phyloP scores from a whole-genome alignment of 371 early-diverging fungal genomes.

The Furculomyces boomerangus region DNA sequence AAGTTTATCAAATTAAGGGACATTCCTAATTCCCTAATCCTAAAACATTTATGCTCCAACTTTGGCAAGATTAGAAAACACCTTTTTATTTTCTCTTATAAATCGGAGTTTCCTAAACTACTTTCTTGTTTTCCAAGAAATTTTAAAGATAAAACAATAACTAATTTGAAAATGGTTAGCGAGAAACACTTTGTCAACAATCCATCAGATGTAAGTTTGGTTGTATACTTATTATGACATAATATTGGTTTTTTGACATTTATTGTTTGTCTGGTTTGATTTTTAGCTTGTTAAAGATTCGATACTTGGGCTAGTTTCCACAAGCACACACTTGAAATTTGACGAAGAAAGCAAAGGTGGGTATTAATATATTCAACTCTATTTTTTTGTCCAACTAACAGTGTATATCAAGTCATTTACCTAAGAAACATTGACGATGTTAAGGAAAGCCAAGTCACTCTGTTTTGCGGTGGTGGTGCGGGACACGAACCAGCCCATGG shows the following conservation, averaged over 20 bases:
- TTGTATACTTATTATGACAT: not conserved
- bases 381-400: conserved; percentile 3
- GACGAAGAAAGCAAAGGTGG: conserved; percentile 18
- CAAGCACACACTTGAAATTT: conserved; percentile 28
- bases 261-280: not conserved
- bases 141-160: not conserved
- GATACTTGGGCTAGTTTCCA: conserved; percentile 23
- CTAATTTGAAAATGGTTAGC: conserved; percentile 6
- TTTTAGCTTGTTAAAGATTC: conserved; percentile 29
- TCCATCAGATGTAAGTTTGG: conserved; percentile 12
- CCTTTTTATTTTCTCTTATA: too few species aligned
- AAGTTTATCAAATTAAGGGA: too few species aligned
- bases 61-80: too few species aligned
- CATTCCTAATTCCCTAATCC: too few species aligned
- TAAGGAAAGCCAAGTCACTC: conserved; percentile 41
- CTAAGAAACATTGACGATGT: conserved; percentile 28
- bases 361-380: conserved; percentile 2
- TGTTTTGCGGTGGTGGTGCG: conserved; percentile 63
- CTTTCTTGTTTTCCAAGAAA: not conserved
- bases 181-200: conserved; percentile 31
- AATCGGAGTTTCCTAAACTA: not conserved
- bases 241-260: not conserved
- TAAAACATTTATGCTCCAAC: too few species aligned
- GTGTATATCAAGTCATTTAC: conserved; percentile 26
- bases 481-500: conserved; percentile 75